Evolutionary conservation across 2,329 filamentous ascomycete genomes (phyloP), one percentile per base, ranked within the genome.

Genomic region (Myriosclerotinia scirpicola): DNA sequence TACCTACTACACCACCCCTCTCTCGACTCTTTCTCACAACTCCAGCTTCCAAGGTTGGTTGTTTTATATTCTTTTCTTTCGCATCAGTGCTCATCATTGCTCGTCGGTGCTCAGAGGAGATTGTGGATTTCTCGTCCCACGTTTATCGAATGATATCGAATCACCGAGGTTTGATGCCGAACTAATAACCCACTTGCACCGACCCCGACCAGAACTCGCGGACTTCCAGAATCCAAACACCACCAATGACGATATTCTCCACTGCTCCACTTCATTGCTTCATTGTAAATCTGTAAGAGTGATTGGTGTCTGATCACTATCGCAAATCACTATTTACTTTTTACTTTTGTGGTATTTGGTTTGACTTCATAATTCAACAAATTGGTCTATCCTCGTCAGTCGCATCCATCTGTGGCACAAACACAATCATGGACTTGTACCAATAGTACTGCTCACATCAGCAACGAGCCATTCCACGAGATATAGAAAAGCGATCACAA

Each of bases 401-500:
- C 64, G 40, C 64, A 66, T 63, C 63, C n/a, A 50, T 17, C 46
- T 54, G 64, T 66, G 64, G 48, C 64, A 66, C 42, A 55, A 53
- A 44, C n/a, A 48, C 40, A 40, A 63, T 53, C 48, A 66, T 66
- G 64, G 58, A 40, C 12, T 66, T 66, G 56, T 54, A 34, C 40
- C 34, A 50, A 63, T 66, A 54, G 52, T 34, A 42, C 40, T 62
- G 64, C 64, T 66, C 64, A 66, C 64, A 61, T 66, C 58, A 66
- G 58, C 58, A 55, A 63, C 50, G 50, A 54, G 40, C 26, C 26
- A 65, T 54, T 60, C 60, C 61, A 44, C 55, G 56, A 50, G 34
- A 40, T 34, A 53, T 40, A n/a, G 17, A 50, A 26, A 36, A 42
- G 48, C 40, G 54, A 65, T 53, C 53, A 53, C 55, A 52, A 54